phyloP scores from a whole-genome alignment of 495 filamentous ascomycete species.

The Achaetomiella virescens region DNA sequence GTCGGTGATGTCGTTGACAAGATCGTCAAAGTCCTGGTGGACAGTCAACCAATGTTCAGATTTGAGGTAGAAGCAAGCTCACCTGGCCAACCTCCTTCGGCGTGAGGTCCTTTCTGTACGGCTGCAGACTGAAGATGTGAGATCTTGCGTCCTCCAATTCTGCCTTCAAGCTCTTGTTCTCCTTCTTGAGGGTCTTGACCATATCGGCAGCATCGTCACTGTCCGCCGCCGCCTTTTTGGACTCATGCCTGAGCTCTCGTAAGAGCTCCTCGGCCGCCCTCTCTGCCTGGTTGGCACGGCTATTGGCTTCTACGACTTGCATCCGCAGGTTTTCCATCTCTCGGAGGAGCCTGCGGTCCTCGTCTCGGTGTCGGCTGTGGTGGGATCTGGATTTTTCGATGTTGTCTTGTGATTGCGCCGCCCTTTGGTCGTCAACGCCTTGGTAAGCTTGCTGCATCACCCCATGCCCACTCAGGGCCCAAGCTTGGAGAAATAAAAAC shows the following conservation, averaged over 20 bases:
- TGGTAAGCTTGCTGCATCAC: constrained; percentile 1
- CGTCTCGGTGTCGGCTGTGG: neutral
- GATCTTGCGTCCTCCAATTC: constrained; percentile 26
- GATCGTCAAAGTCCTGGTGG: constrained; percentile 23
- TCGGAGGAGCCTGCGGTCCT: neutral
- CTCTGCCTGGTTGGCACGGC: constrained; percentile 17
- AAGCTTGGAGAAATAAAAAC: neutral
- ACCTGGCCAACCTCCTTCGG: constrained; percentile 24
- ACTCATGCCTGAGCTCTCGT: neutral
- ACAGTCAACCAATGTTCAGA: neutral
- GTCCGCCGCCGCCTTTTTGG: neutral
- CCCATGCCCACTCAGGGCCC: neutral
- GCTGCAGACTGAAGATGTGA: constrained; percentile 34
- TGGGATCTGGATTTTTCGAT: neutral
- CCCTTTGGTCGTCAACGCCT: neutral
- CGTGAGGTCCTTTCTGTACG: constrained; percentile 26
- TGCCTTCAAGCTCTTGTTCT: constrained; percentile 14
- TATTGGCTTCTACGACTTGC: constrained; percentile 9
- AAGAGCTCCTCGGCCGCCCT: constrained; percentile 8
- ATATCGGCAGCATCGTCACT: neutral
- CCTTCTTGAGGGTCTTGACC: constrained; percentile 4
- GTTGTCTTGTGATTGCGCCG: constrained; percentile 3
- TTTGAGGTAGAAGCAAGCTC: neutral
- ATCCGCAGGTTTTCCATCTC: constrained; percentile 1
- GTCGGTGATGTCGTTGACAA: constrained; percentile 20